Conservation (phyloP, 176 grass and related monocot species). For the Avena eriantha region DNA sequence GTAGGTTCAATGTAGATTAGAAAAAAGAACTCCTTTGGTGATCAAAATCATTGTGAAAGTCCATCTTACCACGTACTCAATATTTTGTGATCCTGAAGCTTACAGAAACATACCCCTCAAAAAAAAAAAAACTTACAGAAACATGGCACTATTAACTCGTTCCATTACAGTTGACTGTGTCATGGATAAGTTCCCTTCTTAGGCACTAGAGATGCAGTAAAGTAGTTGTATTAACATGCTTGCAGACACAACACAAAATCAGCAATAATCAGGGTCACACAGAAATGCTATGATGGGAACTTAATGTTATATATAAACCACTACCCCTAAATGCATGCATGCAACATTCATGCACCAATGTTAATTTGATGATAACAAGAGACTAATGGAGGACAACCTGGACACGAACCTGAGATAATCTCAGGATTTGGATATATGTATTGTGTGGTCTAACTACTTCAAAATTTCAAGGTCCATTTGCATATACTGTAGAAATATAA, state of each 20-base stretch:
- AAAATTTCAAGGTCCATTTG: background rate
- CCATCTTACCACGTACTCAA: background rate
- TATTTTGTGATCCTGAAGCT: background rate
- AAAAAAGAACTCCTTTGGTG: background rate
- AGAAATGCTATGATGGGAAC: background rate
- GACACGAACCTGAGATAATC: background rate
- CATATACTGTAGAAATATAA: background rate
- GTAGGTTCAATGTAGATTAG: background rate
- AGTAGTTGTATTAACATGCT: background rate
- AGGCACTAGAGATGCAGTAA: background rate
- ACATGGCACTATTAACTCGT: background rate
- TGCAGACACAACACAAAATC: background rate
- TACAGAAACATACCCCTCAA: background rate
- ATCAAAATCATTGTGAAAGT: background rate
- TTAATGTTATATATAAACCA: background rate
- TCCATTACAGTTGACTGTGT: background rate
- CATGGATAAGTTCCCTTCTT: background rate
- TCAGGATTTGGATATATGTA: slow-evolving; percentile 1
- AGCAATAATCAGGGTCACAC: background rate
- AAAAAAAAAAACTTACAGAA: background rate
- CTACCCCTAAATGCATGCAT: background rate
- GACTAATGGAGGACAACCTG: background rate
- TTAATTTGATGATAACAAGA: background rate
- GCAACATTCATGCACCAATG: background rate
- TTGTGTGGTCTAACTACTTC: background rate